Conservation (phyloP, 179 eudicot species). For the Nepenthes alata region DNA sequence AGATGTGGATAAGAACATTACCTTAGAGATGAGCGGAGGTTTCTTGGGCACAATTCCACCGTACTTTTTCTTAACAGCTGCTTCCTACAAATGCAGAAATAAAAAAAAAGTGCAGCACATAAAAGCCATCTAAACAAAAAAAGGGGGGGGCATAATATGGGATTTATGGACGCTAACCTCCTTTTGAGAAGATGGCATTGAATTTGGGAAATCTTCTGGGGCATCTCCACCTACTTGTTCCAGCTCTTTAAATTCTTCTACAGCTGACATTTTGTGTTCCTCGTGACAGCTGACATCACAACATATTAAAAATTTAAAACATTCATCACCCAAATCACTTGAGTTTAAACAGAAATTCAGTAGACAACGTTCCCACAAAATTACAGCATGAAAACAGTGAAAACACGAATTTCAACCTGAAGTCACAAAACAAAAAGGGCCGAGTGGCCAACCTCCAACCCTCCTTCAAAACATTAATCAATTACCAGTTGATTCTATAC, state of each 20-base stretch:
- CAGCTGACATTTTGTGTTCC: conserved; percentile 36
- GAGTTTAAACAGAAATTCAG: not conserved
- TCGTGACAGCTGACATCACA: conserved; percentile 8
- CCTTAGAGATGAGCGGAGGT: conserved; percentile 95
- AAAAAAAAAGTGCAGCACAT: not conserved
- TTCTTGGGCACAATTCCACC: conserved; percentile 91
- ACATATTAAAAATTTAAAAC: not conserved
- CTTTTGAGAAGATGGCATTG: conserved; percentile 50
- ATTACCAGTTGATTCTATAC: no score
- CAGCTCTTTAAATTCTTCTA: conserved; percentile 33
- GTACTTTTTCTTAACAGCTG: conserved; percentile 61
- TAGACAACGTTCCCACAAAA: not conserved
- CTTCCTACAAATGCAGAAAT: conserved; percentile 41
- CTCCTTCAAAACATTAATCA: not conserved
- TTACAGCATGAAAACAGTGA: not conserved
- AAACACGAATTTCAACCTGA: not conserved
- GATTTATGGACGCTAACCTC: conserved; percentile 40
- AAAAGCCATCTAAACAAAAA: conserved; percentile 6
- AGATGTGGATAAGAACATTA: conserved; percentile 8
- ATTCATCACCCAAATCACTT: not conserved
- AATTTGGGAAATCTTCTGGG: conserved; percentile 30
- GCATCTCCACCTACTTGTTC: conserved; percentile 20
- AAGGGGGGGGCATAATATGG: not conserved
- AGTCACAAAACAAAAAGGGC: not conserved
- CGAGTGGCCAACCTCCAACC: not conserved